Base-by-base conservation (phyloP, 2,329 filamentous ascomycete species). In the Aureobasidium sp. region DNA sequence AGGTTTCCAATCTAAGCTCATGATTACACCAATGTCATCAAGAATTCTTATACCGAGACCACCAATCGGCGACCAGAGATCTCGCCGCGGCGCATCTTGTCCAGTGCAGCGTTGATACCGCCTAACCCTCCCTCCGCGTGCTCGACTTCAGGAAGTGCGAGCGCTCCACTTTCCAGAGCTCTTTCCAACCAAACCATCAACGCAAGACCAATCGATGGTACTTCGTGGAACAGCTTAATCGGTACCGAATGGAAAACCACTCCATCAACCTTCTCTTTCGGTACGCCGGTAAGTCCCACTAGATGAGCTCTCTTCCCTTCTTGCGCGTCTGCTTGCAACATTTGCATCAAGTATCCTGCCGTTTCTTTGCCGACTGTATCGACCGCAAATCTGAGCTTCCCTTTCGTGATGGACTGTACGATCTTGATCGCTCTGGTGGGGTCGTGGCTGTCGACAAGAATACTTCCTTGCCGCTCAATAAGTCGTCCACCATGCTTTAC, bases 181-280 rank as follows among this genome's bases (percentile, higher is more conserved):
- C 78, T 75, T 70, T 90, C 88, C 30, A 90, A 74, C 88, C 88
- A 91, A 1, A 75, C 70, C 13, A 84, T 84, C 59, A 90, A 70
- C 0, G 78, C 78, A 64, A 85, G 81, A 0, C 89, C 89, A 0
- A 91, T 77, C 1, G 78, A 77, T 0, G 84, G 81, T 0, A 85
- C 79, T 62, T 87, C 84, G 68, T 92, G 89, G 68, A 90, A 91
- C 4, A 90, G 68, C 72, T 91, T 91, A 64, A 92, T 89, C 0
- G 88, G 88, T 0, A 91, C 85, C 0, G 79, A 83, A 68, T 90
- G 87, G 61, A 85, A 80, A 6, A 76, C 70, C 0, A 85, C 76
- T 0, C 78, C 78, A 0, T 75, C 73, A 0, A 73, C 71, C 1
- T 73, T 72, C 4, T 74, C 75, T 68, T 89, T 89, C 0, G 88